These are phyloP conservation scores for Mortierella sp. DNA, from an alignment of 371 early-diverging fungal species.

Conservation along the genomic window DNA sequence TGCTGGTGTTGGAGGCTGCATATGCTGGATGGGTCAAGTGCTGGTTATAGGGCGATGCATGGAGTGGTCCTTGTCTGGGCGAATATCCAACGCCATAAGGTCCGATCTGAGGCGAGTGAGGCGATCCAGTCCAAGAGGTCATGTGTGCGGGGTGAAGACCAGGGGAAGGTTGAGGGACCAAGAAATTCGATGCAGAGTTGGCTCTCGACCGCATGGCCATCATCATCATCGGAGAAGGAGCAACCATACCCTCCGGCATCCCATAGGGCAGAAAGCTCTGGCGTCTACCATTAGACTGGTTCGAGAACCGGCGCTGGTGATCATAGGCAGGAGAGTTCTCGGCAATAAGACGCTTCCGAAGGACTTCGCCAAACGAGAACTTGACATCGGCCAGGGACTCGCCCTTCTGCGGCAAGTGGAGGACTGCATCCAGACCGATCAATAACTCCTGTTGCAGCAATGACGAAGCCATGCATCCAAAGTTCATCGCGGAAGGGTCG, in stretches of 20 bases:
- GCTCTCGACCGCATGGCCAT: conserved; percentile 57
- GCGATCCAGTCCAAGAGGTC: conserved; percentile 29
- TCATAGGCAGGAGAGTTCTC: conserved; percentile 27
- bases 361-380: conserved; percentile 49
- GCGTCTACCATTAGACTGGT: conserved; percentile 19
- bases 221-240: conserved; percentile 47
- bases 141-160: conserved; percentile 42
- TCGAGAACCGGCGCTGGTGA: conserved; percentile 23
- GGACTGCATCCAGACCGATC: conserved; percentile 52
- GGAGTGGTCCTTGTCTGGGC: conserved; percentile 43
- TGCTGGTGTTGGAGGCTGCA: conserved; percentile 44
- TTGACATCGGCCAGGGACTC: conserved; percentile 56
- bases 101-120: conserved; percentile 34
- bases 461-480: conserved; percentile 56
- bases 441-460: conserved; percentile 56
- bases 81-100: conserved; percentile 29
- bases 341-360: conserved; percentile 49
- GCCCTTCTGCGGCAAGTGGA: conserved; percentile 48
- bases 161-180: conserved; percentile 48
- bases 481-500: conserved; percentile 56
- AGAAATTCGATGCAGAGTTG: conserved; percentile 43
- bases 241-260: conserved; percentile 16
- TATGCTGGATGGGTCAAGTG: conserved; percentile 29
- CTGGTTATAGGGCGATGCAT: conserved; percentile 33
- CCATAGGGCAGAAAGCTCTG: conserved; percentile 25